These are phyloP conservation scores for Adansonia gregorii DNA, from an alignment of 441 rosid genomes.

Conservation along the genomic window DNA sequence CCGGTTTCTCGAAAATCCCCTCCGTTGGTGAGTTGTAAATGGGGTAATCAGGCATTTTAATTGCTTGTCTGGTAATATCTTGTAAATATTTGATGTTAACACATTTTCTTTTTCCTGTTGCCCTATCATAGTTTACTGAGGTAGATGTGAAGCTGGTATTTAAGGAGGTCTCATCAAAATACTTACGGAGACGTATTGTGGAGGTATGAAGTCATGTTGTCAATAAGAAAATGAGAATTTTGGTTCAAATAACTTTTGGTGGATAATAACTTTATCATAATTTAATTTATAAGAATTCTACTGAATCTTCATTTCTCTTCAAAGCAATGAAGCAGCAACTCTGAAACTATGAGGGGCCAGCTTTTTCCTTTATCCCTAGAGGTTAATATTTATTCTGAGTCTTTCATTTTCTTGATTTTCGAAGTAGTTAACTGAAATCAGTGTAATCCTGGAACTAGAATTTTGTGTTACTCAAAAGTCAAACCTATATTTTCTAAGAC, in stretches of 20 bases:
- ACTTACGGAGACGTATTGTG: conserved; percentile 85
- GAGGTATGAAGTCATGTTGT: conserved; percentile 60
- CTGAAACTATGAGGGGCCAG: not conserved
- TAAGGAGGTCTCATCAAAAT: conserved; percentile 90
- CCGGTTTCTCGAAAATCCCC: conserved; percentile 67
- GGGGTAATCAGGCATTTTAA: not conserved
- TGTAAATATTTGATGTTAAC: conserved; percentile 30
- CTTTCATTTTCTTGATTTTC: conserved; percentile 12
- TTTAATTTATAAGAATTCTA: conserved; percentile 10
- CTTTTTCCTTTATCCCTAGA: not conserved
- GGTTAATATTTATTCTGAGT: conserved; percentile 3
- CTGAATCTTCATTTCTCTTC: not conserved
- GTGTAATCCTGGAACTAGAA: not conserved
- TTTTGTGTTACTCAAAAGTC: conserved; percentile 4
- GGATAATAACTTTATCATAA: not conserved
- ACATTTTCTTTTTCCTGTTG: conserved; percentile 27
- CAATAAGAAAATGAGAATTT: conserved; percentile 21
- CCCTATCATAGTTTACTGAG: conserved; percentile 62
- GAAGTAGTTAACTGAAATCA: conserved; percentile 8
- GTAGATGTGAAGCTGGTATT: conserved; percentile 98
- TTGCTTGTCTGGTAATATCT: conserved; percentile 19
- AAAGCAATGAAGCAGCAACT: not conserved
- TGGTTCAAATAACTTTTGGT: conserved; percentile 7
- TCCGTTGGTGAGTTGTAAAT: conserved; percentile 62
- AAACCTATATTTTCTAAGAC: not conserved